Evolutionary conservation across 768 basidiomycete genomes (phyloP), one percentile per base, ranked within the genome.

Genomic region (Xanthoconium purpureum): DNA sequence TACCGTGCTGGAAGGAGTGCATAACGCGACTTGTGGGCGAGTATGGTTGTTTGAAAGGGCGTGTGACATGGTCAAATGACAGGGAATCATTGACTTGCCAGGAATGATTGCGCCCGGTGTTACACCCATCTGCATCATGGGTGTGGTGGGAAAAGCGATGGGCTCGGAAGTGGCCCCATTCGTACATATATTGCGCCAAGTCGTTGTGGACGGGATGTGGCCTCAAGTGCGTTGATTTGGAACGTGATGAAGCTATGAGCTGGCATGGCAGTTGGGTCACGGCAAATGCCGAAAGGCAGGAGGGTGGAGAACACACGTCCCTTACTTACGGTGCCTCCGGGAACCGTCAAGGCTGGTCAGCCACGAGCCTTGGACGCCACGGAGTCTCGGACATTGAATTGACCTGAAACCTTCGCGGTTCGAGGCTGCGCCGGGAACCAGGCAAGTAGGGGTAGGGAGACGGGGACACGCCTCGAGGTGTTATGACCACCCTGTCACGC

Each of bases 311-410:
- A 53, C 18, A 53, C 18, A 50, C 17, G 57, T 44, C 18, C 47
- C 29, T 2, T 13, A 29, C 24, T 24, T 2, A 28, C 12, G 7
- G 20, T 36, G 51, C 11, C 3, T 12, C 39, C 40, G 36, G 32
- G 36, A 47, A 15, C 40, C 44, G 44, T 50, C 52, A 24, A 24
- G 24, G 54, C 48, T 42, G 53, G 50, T 29, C 52, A 30, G 35
- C 36, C 52, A 48, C 12, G 45, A 40, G 38, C 33, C 24, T 35
- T 20, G 30, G 29, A 40, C 28, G 67, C 57, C 67, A 69, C 68
- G 68, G 66, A 66, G 68, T 61, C 64, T 63, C 68, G 68, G 66
- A 68, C 66, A 67, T 69, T 69, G 68, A 69, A 65, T 52, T 42
- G 36, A 43, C n/a, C 24, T 52, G 60, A 58, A 69, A 69, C 66